Base-by-base conservation (phyloP, 1,139 yeast species). In the Debaryomyces coudertii region DNA sequence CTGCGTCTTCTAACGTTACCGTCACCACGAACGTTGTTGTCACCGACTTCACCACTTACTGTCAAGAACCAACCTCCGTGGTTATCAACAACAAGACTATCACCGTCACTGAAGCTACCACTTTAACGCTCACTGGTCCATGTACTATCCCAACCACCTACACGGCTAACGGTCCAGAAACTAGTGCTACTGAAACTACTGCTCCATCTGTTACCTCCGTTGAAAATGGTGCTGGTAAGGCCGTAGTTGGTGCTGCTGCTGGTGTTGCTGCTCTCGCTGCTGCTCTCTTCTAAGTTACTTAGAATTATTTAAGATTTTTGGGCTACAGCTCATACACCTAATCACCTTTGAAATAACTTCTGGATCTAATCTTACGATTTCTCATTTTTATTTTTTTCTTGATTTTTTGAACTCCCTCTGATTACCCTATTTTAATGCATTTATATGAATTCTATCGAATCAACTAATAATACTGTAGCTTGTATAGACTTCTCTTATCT, bases 211-310 rank as follows among this genome's bases (percentile, higher is more conserved):
- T 58, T 44, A 53, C 62, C 48, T 47, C 59, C 35, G 51, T 49
- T 44, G 57, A 50, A 54, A 55, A 54, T 48, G 74, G 63, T 65
- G 75, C 71, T 56, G 70, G 61, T 62, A 69, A 65, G 63, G 68
- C 62, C 52, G 76, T 66, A 54, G 67, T 63, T 49, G 77, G 77
- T 69, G 75, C 74, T 58, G 66, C 65, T 55, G 79, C 76, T 55
- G 79, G 77, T 71, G 68, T 72, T 51, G 77, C 76, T 51, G 78
- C 77, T 53, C 69, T 72, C 59, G 77, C 75, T 57, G 79, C 77
- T 68, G 77, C 79, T 70, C 66, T 74, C 61, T 69, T 74, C 67
- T 74, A 73, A 71, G 66, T 55, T 50, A 16, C 11, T 25, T 27
- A 18, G 31, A n/a, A n/a, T 20, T 34, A 35, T 35, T 35, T 12